phyloP scores from a whole-genome alignment of 441 rosid species.

The Syzygium syzygioides region DNA sequence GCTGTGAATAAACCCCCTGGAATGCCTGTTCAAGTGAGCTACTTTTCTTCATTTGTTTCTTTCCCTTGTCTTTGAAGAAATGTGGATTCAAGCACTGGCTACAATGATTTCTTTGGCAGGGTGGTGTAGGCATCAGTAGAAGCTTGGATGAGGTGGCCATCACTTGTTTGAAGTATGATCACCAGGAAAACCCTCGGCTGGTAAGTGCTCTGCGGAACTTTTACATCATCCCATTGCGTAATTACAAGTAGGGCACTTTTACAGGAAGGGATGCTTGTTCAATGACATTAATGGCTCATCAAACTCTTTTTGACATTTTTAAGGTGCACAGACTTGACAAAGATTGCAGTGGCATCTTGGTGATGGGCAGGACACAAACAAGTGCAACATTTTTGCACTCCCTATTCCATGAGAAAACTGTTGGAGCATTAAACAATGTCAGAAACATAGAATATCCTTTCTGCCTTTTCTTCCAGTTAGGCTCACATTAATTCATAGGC shows the following conservation, averaged over 20 bases:
- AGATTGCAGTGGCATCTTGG: conserved; percentile 92
- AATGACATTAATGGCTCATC: neutral
- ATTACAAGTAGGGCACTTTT: neutral
- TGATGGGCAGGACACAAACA: conserved; percentile 84
- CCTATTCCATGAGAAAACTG: conserved; percentile 82
- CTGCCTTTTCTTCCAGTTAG: neutral
- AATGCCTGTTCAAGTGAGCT: conserved; percentile 80
- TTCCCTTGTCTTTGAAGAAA: neutral
- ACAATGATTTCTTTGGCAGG: conserved; percentile 31
- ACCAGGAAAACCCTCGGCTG: conserved; percentile 73
- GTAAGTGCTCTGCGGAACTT: conserved; percentile 33
- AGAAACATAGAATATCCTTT: neutral
- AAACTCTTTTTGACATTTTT: neutral
- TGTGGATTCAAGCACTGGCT: conserved; percentile 3
- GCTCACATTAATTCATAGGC: neutral
- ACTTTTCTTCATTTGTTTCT: neutral
- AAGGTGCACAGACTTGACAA: conserved; percentile 95
- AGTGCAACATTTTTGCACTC: conserved; percentile 78
- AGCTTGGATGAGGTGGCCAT: conserved; percentile 84
- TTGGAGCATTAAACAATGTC: conserved; percentile 56
- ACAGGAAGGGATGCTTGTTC: neutral
- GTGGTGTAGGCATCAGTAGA: conserved; percentile 74
- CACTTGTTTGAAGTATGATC: conserved; percentile 53
- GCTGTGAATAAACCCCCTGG: conserved; percentile 83
- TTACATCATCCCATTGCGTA: neutral